phyloP scores from a whole-genome alignment of 495 filamentous ascomycete species.

The Xylaria longipes region DNA sequence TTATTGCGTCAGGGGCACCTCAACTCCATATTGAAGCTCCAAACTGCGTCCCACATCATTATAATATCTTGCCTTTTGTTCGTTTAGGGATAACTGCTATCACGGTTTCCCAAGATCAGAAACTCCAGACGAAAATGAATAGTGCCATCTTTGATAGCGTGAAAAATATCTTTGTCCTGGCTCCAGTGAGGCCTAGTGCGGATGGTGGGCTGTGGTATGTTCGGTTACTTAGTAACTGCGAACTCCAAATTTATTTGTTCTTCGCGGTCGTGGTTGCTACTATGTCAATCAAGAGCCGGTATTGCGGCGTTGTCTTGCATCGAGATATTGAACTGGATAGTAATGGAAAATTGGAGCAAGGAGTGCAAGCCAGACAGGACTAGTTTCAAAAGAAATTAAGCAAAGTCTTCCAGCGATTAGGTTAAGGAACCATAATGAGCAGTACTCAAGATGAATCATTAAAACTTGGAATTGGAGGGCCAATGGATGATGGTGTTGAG shows the following conservation, averaged over 20 bases:
- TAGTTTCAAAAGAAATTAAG: not conserved
- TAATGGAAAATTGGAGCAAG: too few species aligned
- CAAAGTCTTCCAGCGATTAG: not conserved
- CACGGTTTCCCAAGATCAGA: not conserved
- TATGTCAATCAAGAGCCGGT: not conserved
- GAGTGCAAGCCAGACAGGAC: not conserved
- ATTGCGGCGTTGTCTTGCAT: not conserved
- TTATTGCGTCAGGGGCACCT: not conserved
- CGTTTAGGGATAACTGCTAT: not conserved
- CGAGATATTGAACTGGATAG: not conserved
- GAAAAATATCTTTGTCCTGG: not conserved
- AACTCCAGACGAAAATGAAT: not conserved
- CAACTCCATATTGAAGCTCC: rapidly evolving
- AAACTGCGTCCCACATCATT: not conserved
- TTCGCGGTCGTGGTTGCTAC: not conserved
- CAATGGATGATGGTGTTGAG: not conserved
- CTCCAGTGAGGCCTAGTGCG: not conserved
- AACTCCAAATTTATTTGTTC: not conserved
- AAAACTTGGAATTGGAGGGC: not conserved
- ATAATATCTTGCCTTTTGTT: not conserved
- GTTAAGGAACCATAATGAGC: not conserved
- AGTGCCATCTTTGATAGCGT: not conserved
- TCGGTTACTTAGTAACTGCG: not conserved
- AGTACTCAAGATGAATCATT: not conserved
- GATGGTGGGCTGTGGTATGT: not conserved